Percentiles rank a stretch among this genome's conserved stretches.
Conservation (phyloP, 208 protist genomes). For the Acanthamoeba healyi region DNA sequence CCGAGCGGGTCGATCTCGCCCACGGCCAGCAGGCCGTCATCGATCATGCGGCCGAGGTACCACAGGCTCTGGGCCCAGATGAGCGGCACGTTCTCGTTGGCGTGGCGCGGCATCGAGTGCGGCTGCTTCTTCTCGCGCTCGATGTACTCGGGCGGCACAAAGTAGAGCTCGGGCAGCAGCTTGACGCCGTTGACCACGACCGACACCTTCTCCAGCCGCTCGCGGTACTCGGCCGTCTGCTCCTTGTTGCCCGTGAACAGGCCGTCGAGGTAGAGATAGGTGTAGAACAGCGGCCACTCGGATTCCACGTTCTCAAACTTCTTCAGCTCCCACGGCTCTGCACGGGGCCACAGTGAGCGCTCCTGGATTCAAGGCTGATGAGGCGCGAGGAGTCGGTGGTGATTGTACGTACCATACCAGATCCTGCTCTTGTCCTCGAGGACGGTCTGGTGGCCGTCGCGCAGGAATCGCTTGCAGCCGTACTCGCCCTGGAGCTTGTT, state of each 20-base stretch:
- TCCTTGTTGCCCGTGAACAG: constrained; percentile 45
- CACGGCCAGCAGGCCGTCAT: constrained; percentile 69
- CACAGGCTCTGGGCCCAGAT: constrained; percentile 81
- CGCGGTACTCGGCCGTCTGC: constrained; percentile 22
- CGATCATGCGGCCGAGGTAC: constrained; percentile 64
- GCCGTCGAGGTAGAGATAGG: constrained; percentile 25
- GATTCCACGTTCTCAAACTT: constrained; percentile 83
- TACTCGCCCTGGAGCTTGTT: constrained; percentile 79
- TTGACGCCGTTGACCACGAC: constrained; percentile 1
- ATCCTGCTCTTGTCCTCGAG: constrained; percentile 42
- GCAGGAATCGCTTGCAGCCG: constrained; percentile 81
- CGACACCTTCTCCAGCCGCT: constrained; percentile 15
- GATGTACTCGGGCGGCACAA: constrained; percentile 74
- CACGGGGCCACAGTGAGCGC: not conserved
- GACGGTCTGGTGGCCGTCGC: constrained; percentile 78
- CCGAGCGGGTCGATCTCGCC: constrained; percentile 81
- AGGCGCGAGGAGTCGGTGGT: no score
- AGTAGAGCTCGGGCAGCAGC: constrained; percentile 79
- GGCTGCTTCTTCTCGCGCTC: constrained; percentile 73
- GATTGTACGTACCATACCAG: constrained; percentile 18
- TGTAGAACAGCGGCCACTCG: constrained; percentile 74
- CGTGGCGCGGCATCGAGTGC: constrained; percentile 73
- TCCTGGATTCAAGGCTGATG: not conserved
- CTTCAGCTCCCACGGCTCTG: constrained; percentile 80
- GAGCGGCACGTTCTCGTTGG: constrained; percentile 70